Base-by-base conservation (phyloP, 768 basidiomycete genomes). In the Tulasnella sp. region DNA sequence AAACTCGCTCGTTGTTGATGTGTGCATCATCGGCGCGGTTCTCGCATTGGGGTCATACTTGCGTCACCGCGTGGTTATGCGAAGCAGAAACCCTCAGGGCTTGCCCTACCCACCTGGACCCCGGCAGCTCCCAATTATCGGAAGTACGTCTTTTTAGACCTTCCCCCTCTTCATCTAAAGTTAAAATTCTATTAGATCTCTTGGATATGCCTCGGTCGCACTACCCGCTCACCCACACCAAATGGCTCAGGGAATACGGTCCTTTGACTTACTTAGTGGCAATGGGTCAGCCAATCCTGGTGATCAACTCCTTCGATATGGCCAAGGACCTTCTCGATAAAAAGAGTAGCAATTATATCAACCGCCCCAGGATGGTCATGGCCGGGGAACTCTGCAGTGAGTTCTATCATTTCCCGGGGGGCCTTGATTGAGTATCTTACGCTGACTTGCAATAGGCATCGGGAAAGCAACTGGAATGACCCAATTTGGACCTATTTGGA, bases 71-170 rank as follows among this genome's bases (percentile, higher is more conserved):
- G 29, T 58, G 1, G 6, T 6, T 22, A 29, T n/a, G 22, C 22
- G 54, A 11, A 4, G 54, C 22, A 58, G 54, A 22, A 58, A 58
- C 29, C 54, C 54, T 19, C 54, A 58, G 12, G 54, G 29, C 22
- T 58, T 68, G n/a, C 69, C 70, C n/a, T 76, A 38, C 15, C 85
- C 85, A 17, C 89, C 89, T 39, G 89, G 89, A 15, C 89, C 89
- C 1, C 85, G 80, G 68, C 85, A 85, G 8, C 82, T 85, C n/a
- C 88, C 88, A 37, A 76, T 89, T 37, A 80, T 89, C 42, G 89
- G 89, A 15, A 88, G 71, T 72, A 31, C 42, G 71, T 42, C 37
- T 8, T 9, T 36, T 25, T 15, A 29, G 11, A 36, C 22, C 14
- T 11, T 70, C n/a, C 8, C 7, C 1, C 15, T 17, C 29, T 58